phyloP scores from a whole-genome alignment of 2,329 filamentous ascomycete species.

The Alternaria triticina region DNA sequence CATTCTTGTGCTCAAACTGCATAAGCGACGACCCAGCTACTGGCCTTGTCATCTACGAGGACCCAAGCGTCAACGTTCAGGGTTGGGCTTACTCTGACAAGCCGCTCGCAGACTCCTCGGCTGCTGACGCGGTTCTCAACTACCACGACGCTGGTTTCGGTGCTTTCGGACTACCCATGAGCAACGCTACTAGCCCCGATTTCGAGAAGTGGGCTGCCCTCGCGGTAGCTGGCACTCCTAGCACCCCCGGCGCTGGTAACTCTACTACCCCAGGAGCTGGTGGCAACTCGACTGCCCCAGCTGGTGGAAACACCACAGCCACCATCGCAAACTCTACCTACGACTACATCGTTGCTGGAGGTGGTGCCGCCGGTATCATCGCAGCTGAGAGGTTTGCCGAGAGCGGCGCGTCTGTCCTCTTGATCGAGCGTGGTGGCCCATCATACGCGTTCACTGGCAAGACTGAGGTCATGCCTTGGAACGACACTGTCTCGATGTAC shows the following conservation, averaged over 20 bases:
- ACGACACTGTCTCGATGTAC: slow-evolving; percentile 45
- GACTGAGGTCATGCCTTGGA: slow-evolving; percentile 40
- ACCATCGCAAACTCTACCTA: slow-evolving; percentile 52
- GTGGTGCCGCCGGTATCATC: slow-evolving; percentile 66
- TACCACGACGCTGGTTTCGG: slow-evolving; percentile 45
- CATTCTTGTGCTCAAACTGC: slow-evolving; percentile 59
- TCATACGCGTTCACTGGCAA: slow-evolving; percentile 39
- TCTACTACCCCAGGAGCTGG: slow-evolving; percentile 35
- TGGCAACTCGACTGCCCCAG: slow-evolving; percentile 26
- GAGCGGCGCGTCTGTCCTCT: slow-evolving; percentile 67
- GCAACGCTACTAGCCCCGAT: slow-evolving; percentile 39
- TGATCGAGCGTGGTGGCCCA: slow-evolving; percentile 56
- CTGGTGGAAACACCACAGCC: slow-evolving; percentile 40
- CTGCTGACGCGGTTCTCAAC: slow-evolving; percentile 28
- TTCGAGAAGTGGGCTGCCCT: slow-evolving; percentile 45
- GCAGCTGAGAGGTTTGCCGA: slow-evolving; percentile 65
- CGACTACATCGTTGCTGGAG: slow-evolving; percentile 69
- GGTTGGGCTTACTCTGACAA: slow-evolving; percentile 41
- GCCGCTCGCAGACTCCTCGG: slow-evolving; percentile 33
- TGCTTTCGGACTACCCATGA: slow-evolving; percentile 38
- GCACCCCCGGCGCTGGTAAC: slow-evolving; percentile 26
- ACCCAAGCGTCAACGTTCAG: slow-evolving; percentile 32
- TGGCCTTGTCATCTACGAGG: slow-evolving; percentile 32
- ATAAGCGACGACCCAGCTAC: slow-evolving; percentile 32
- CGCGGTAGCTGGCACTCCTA: slow-evolving; percentile 27